These are phyloP conservation scores for Penicillium roqueforti DNA, from an alignment of 495 filamentous ascomycete species.

Conservation along the genomic window DNA sequence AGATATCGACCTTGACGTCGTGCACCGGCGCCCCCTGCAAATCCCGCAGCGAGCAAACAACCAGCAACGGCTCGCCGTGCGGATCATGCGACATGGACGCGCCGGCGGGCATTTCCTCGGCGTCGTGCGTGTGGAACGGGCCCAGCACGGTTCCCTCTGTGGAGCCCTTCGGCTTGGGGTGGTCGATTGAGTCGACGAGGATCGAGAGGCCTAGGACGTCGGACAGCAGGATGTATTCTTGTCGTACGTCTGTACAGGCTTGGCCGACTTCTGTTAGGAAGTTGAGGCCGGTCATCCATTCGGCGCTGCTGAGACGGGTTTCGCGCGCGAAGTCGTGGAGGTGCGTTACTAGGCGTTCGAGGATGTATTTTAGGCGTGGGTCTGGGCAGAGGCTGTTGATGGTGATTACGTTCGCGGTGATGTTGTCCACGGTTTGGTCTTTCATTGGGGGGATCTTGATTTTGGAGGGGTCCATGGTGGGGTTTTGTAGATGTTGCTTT, in stretches of 20 bases:
- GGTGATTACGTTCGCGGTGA: conserved; percentile 69
- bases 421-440: conserved; percentile 76
- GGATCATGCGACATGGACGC: conserved; percentile 66
- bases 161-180: conserved; percentile 70
- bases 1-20: conserved; percentile 80
- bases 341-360: conserved; percentile 70
- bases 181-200: conserved; percentile 86
- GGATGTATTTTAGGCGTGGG: conserved; percentile 65
- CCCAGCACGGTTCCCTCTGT: conserved; percentile 90
- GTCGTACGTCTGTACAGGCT: conserved; percentile 66
- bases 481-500: too few relatives aligned
- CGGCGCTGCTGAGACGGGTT: conserved; percentile 68
- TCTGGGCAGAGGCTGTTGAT: conserved; percentile 70
- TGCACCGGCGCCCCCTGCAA: conserved; percentile 60
- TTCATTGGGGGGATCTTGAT: conserved; percentile 58
- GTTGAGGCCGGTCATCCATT: conserved; percentile 71
- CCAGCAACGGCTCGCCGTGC: conserved; percentile 58
- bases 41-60: conserved; percentile 72
- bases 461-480: conserved; percentile 49
- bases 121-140: conserved; percentile 92
- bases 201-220: conserved; percentile 87
- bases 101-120: conserved; percentile 59
- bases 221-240: conserved; percentile 93
- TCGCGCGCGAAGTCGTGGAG: conserved; percentile 81
- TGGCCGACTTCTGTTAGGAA: conserved; percentile 74